Base-by-base conservation (phyloP, 495 filamentous ascomycete species). In the Lentithecium fluviatile region DNA sequence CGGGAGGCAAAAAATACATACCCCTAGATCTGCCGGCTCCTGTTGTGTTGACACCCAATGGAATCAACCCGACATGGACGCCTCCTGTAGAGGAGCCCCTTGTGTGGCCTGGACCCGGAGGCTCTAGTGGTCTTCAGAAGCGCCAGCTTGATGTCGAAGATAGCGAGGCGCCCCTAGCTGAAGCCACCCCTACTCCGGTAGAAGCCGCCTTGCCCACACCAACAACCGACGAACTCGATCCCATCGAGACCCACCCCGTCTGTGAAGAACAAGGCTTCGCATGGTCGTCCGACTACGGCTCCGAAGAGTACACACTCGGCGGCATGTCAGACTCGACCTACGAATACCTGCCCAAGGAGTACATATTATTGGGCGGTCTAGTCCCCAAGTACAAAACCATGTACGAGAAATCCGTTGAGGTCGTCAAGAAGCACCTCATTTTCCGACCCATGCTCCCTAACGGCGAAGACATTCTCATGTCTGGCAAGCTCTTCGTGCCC, bases 331-430 rank as follows among this genome's bases (percentile, higher is more conserved):
- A 97, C 71, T 96, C 90, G 15, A 85, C 89, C 1, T 97, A 97
- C 71, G 94, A 98, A 71, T 98, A 98, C 71, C 80, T 98, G 51
- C 88, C 95, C 23, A 98, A 98, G 70, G 83, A 86, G 70, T 87
- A 79, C 68, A 62, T 87, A 6, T 82, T 98, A 23, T 82, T 97
- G 13, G 95, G 94, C 54, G 95, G 93, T 11, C 74, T 85, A 24
- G 86, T 85, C 53, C 80, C 85, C 2, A 89, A 95, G 71, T 98
- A 98, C 71, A 80, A 79, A 53, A 79, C 76, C 13, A 87, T 97
- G 86, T 95, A 97, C 70, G 79, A 86, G 52, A 85, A 81, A 52
- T 82, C 85, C 23, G 82, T 85, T 50, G 82, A 89, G 6, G 81
- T 83, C 0, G 83, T 85, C 38, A 89, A 85, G 56, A 82, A 93